These are phyloP conservation scores for Yarrowia sp. DNA, from an alignment of 805 yeast species.

Conservation along the genomic window DNA sequence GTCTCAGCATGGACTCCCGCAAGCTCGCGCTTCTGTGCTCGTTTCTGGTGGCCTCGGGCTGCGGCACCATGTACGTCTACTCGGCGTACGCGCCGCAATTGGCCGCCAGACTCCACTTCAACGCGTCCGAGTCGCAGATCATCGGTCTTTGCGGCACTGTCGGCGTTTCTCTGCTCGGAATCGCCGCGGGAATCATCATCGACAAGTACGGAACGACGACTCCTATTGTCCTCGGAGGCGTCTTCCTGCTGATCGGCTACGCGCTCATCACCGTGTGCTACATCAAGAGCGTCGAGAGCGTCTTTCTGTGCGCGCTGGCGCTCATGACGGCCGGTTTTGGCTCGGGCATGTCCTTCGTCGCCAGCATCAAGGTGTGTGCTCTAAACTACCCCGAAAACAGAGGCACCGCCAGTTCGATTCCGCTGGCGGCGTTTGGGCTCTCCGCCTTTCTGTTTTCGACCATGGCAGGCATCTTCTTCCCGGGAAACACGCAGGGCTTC, in stretches of 20 bases:
- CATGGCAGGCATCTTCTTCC: slow-evolving; percentile 51
- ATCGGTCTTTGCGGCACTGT: slow-evolving; percentile 63
- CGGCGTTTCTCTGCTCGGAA: slow-evolving; percentile 51
- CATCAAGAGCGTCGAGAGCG: slow-evolving; percentile 37
- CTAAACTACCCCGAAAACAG: slow-evolving; percentile 54
- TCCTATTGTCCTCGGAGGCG: slow-evolving; percentile 54
- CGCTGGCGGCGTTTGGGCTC: slow-evolving; percentile 21
- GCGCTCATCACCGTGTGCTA: slow-evolving; percentile 52
- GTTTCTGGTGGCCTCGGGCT: slow-evolving; percentile 32
- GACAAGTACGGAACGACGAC: slow-evolving; percentile 31
- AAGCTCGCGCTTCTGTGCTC: slow-evolving; percentile 28
- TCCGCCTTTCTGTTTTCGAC: slow-evolving; percentile 61
- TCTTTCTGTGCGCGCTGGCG: slow-evolving; percentile 44
- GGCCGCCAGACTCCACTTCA: slow-evolving; percentile 52
- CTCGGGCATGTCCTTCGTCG: slow-evolving; percentile 61
- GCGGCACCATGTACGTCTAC: slow-evolving; percentile 68
- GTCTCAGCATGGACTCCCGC: slow-evolving; percentile 1
- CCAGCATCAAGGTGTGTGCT: slow-evolving; percentile 72
- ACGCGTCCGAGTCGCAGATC: slow-evolving; percentile 59
- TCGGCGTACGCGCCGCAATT: slow-evolving; percentile 73
- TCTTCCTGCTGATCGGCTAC: slow-evolving; percentile 54
- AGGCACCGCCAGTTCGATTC: slow-evolving; percentile 29
- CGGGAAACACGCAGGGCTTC: slow-evolving; percentile 60
- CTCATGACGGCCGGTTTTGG: slow-evolving; percentile 56
- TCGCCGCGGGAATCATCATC: slow-evolving; percentile 33